Conservation (phyloP, 2,329 filamentous ascomycete genomes). For the Annulohypoxylon truncatum region DNA sequence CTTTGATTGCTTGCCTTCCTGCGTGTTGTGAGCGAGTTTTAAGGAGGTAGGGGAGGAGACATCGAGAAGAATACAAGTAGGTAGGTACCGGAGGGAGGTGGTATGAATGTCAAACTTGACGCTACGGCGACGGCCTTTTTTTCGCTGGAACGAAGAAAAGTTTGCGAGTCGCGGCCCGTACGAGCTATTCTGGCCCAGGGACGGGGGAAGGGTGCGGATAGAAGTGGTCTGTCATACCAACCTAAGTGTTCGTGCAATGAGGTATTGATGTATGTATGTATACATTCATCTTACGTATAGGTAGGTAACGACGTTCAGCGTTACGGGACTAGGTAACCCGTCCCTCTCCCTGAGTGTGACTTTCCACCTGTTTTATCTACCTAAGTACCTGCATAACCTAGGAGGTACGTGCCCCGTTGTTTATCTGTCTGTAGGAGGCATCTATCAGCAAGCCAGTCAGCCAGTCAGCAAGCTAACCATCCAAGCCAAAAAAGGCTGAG, state of each 20-base stretch:
- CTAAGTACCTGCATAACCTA: background rate
- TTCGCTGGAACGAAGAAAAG: background rate
- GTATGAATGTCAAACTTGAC: background rate
- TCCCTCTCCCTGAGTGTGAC: too few species aligned
- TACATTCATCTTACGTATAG: background rate
- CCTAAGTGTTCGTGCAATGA: background rate
- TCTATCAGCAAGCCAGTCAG: too few species aligned
- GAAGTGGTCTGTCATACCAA: slow-evolving; percentile 2
- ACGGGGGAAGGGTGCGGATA: slow-evolving; percentile 4
- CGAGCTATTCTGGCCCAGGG: background rate
- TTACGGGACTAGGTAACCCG: background rate
- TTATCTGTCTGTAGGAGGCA: background rate
- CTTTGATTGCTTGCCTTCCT: slow-evolving; percentile 8
- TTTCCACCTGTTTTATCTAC: background rate
- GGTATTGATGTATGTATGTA: background rate
- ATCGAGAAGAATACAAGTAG: background rate
- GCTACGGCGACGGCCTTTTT: background rate
- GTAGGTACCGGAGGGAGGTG: background rate
- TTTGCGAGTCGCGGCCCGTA: slow-evolving; percentile 3
- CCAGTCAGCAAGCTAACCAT: background rate
- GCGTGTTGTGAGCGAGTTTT: background rate
- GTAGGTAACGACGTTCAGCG: background rate
- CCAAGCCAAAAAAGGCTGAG: slow-evolving; percentile 4
- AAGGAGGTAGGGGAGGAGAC: background rate
- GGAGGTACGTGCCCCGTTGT: background rate